Base-by-base conservation (phyloP, 2,329 filamentous ascomycete genomes). In the Monosporascus sp. region DNA sequence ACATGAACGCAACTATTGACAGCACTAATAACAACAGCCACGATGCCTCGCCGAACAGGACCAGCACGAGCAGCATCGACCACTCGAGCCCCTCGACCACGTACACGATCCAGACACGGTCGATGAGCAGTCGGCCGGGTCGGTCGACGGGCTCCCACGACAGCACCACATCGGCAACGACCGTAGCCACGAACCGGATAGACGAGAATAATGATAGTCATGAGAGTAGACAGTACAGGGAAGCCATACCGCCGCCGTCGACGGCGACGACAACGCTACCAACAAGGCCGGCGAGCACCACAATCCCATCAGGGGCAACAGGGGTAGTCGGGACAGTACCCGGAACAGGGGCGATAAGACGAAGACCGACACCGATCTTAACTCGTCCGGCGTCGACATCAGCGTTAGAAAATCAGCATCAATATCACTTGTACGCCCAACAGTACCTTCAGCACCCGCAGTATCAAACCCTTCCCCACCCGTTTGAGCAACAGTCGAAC, bases 11-110 rank as follows among this genome's bases (percentile, higher is more conserved):
- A 51, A 55, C 57, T 41, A 51, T 53, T 46, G 46, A 51, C 53
- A 49, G 60, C 51, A 44, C 60, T 58, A n/a, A 56, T 65, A 37
- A 64, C 41, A 47, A 31, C 53, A 48, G 35, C 18, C 37, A 31
- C 17, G 38, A 41, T 41, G 18, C 40, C 11, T 14, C 40, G 11
- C 40, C 40, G 18, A 43, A 43, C 40, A 18, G 40, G 40, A 4
- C 20, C 11, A 43, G 40, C 40, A 43, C 20, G 40, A 43, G 40
- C 11, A 43, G 40, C 40, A 43, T 9, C 18, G 14, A 43, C 40
- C 14, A 18, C 11, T 43, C 40, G 11, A 14, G 11, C 40, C 17
- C 40, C 40, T 14, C 40, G n/a, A 18, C 40, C 20, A 15, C 18
- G 11, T 43, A 43, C 40, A 20, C 40, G 40, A 20, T 14, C 17